These are phyloP conservation scores for Venustampulla echinocandica DNA, from an alignment of 495 filamentous ascomycete genomes.

Conservation along the genomic window DNA sequence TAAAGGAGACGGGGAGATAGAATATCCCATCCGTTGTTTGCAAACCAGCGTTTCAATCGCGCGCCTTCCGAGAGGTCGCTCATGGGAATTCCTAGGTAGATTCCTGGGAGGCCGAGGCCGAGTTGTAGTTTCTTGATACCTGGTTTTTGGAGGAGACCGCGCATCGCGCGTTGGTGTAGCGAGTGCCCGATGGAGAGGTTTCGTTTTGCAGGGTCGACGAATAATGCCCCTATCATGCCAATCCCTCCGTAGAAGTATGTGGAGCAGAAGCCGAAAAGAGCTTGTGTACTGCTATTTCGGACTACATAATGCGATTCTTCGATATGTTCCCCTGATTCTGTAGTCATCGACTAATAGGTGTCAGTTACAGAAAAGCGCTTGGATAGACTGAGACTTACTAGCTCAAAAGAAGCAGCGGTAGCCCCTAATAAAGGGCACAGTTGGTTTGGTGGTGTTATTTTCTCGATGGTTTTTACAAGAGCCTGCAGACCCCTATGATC, in stretches of 20 bases:
- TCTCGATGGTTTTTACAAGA: slow-evolving; percentile 54
- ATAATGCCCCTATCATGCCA: slow-evolving; percentile 71
- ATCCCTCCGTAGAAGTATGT: slow-evolving; percentile 70
- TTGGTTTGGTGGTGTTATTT: slow-evolving; percentile 45
- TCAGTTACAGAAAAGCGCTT: neutral
- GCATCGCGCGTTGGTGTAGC: slow-evolving; percentile 72
- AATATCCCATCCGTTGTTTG: slow-evolving; percentile 62
- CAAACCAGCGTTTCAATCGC: slow-evolving; percentile 40
- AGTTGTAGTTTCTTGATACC: slow-evolving; percentile 64
- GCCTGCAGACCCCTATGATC: slow-evolving; percentile 62
- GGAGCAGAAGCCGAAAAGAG: slow-evolving; percentile 79
- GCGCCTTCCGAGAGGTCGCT: slow-evolving; percentile 21
- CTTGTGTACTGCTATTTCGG: slow-evolving; percentile 80
- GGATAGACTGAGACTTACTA: slow-evolving; percentile 38
- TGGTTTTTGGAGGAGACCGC: slow-evolving; percentile 56
- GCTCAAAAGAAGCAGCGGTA: slow-evolving; percentile 65
- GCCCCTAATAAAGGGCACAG: slow-evolving; percentile 54
- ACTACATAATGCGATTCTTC: slow-evolving; percentile 83
- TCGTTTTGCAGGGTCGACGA: slow-evolving; percentile 73
- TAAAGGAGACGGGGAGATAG: slow-evolving; percentile 53
- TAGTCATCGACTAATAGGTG: neutral
- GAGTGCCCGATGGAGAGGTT: slow-evolving; percentile 82
- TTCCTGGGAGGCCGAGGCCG: slow-evolving; percentile 65
- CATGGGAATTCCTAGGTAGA: slow-evolving; percentile 67
- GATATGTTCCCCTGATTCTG: slow-evolving; percentile 31